phyloP scores from a whole-genome alignment of 2,329 filamentous ascomycete species.

The Juglanconis sp. region DNA sequence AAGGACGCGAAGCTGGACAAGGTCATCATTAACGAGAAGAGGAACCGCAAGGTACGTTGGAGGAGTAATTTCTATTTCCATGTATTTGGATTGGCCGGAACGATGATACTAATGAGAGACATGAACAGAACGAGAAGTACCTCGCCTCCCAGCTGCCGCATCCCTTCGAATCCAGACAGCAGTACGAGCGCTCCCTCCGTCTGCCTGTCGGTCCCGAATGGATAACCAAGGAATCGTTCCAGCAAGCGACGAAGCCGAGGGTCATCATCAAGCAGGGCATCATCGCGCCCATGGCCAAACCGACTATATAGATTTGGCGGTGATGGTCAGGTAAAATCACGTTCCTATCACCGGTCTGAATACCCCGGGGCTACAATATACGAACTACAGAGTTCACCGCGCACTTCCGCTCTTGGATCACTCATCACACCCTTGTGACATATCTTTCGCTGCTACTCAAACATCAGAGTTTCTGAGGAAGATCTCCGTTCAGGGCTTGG shows the following conservation, averaged over 20 bases:
- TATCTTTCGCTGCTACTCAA: not conserved
- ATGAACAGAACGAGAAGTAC: conserved; percentile 72
- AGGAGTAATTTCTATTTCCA: too few species aligned
- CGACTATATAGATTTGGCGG: conserved; percentile 35
- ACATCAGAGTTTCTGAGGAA: too few species aligned
- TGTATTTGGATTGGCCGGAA: conserved; percentile 1
- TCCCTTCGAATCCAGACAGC: conserved; percentile 79
- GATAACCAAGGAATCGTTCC: conserved; percentile 94
- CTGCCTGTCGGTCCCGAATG: conserved; percentile 91
- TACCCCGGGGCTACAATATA: not conserved
- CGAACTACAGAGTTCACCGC: not conserved
- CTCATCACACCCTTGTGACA: not conserved
- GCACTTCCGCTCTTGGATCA: not conserved
- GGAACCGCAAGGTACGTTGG: conserved; percentile 71
- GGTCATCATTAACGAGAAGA: conserved; percentile 92
- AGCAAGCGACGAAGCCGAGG: conserved; percentile 82
- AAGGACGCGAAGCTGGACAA: conserved; percentile 78
- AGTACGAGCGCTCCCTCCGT: conserved; percentile 86
- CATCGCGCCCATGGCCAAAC: conserved; percentile 83
- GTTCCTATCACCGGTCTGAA: not conserved
- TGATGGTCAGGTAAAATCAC: not conserved
- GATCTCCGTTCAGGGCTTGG: too few species aligned
- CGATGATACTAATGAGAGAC: not conserved
- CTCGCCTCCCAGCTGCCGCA: conserved; percentile 81
- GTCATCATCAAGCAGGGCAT: conserved; percentile 88